phyloP scores from a whole-genome alignment of 2,329 filamentous ascomycete genomes.

The Apiospora saccharicola region DNA sequence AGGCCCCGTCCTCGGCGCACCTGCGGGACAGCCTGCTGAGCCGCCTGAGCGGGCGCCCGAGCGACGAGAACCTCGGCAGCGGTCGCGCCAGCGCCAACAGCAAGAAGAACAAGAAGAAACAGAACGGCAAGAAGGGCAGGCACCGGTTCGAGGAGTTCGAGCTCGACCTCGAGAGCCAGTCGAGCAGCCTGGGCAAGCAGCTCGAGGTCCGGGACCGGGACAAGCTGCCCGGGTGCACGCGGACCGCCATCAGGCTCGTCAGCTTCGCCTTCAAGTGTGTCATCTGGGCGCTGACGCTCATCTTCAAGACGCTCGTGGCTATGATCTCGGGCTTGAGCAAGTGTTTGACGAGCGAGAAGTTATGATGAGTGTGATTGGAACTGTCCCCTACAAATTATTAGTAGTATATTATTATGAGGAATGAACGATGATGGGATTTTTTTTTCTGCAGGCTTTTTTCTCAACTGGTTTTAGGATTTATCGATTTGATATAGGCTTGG shows the following conservation, averaged over 20 bases:
- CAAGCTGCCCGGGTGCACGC: conserved; percentile 58
- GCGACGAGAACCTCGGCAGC: conserved; percentile 33
- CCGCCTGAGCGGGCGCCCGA: conserved; percentile 31
- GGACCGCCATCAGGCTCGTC: conserved; percentile 58
- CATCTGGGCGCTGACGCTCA: conserved; percentile 64
- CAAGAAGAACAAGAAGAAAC: conserved; percentile 40
- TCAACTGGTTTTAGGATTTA: neutral
- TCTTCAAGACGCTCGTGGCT: conserved; percentile 60
- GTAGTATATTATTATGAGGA: conserved; percentile 13
- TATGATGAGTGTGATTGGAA: conserved; percentile 33
- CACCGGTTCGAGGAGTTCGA: conserved; percentile 64
- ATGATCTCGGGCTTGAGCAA: conserved; percentile 59
- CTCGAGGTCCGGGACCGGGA: conserved; percentile 50
- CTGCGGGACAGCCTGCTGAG: conserved; percentile 37
- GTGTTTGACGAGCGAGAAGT: conserved; percentile 55
- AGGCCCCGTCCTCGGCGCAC: conserved; percentile 33
- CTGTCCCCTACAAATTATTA: neutral
- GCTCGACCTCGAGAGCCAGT: conserved; percentile 70
- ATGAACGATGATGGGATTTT: neutral
- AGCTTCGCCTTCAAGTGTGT: conserved; percentile 64
- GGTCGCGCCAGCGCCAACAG: conserved; percentile 34
- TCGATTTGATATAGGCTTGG: neutral
- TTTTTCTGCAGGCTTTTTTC: neutral
- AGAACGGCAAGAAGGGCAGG: conserved; percentile 37
- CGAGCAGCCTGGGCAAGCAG: conserved; percentile 54